Base-by-base conservation (phyloP, 305 asterid species). In the Petunia hybrid region DNA sequence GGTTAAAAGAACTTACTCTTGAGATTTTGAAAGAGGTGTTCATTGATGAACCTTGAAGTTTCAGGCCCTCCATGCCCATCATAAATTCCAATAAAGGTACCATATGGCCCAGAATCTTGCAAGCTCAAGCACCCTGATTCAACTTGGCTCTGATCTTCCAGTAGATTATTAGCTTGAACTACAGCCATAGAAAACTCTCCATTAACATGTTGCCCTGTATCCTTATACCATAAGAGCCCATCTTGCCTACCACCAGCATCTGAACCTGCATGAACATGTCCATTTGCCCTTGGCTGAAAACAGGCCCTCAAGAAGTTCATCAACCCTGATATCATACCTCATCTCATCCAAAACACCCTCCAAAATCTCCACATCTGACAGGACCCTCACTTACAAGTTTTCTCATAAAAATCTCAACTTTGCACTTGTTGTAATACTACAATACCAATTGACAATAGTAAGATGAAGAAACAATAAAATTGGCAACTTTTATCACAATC, bases 121-220 rank as follows among this genome's bases (percentile, higher is more conserved):
- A 86, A 80, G 86, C 98, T 93, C 85, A 95, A 80, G 81, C 85
- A 85, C 76, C 99, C 98, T 70, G 98, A 93, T 86, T 95, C 98
- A 57, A 95, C 89, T 77, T 93, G 99, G 83, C 98, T 89, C 76
- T 95, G 99, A 91, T 95, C 99, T 92, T 95, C 99, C 6, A 93
- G 87, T 79, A 95, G 87, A 84, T 95, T 93, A 86, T 95, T 95
- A 75, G 99, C 99, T 84, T 95, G 99, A 82, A 95, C 98, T 81
- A 95, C 98, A 85, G 99, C 97, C 98, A 95, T 95, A 2, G 99
- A 93, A 84, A 93, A 95, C 57, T 95, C 97, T 46, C 99, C 99
- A 89, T 85, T 93, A 80, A 79, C 84, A 86, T 95, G 99, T 71
- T 91, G 97, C 12, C 99, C 98, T 0, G 87, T 82, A 82, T 95